Evolutionary conservation across 2,329 filamentous ascomycete species (phyloP).

Genomic region (Aphanoascus verrucosus): DNA sequence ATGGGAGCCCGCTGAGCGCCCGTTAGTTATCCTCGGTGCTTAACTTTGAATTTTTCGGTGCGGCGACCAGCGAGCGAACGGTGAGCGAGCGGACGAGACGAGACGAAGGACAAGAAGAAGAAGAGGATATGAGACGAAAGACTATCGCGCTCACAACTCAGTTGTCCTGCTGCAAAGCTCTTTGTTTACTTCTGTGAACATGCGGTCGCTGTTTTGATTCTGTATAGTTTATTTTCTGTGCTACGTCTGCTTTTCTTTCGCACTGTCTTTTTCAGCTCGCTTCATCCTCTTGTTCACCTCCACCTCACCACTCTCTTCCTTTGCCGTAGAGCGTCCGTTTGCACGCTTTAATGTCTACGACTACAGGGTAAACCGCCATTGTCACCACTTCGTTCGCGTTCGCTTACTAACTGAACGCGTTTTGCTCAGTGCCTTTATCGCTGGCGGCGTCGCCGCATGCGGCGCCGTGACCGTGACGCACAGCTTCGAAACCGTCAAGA

Average conservation of each 20-base stretch:
- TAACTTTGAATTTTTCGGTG: constrained; percentile 5
- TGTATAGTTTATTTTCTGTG: too few species aligned
- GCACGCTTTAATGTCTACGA: constrained; percentile 38
- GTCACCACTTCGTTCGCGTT: background rate
- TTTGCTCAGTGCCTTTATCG: constrained; percentile 67
- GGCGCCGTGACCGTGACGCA: constrained; percentile 96
- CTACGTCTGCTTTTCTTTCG: background rate
- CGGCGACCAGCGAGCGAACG: background rate
- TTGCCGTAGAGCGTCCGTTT: background rate
- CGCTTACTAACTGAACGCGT: background rate
- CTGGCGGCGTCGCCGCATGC: constrained; percentile 91
- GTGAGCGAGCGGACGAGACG: background rate
- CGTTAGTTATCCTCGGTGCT: background rate
- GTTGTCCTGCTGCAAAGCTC: too few species aligned
- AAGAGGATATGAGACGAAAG: too few species aligned
- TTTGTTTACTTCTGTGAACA: background rate
- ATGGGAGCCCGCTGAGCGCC: background rate
- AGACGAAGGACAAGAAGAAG: background rate
- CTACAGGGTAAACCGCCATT: constrained; percentile 34
- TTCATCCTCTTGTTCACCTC: background rate
- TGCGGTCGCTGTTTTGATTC: too few species aligned
- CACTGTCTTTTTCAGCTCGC: background rate
- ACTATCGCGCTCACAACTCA: too few species aligned
- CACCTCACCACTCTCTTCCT: background rate
- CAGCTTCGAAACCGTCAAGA: constrained; percentile 98